Conservation (phyloP, 352 stramenopile species). For the Globisporangium paroecandrum region DNA sequence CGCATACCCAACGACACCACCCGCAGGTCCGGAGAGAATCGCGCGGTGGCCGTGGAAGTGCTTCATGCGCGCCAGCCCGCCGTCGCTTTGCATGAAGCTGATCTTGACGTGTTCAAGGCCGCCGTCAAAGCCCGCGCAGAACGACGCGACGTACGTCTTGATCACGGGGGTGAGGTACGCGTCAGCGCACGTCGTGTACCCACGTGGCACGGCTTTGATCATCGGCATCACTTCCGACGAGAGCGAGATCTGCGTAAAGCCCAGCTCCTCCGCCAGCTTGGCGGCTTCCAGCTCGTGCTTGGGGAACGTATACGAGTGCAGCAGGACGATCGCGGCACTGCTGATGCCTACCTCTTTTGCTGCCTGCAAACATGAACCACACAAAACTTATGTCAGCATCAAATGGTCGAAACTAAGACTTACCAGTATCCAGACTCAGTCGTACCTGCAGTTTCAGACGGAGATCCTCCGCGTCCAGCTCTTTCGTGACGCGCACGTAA, state of each 20-base stretch:
- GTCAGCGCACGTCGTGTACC: conserved; percentile 96
- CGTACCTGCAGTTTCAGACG: conserved; percentile 75
- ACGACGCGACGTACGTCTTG: conserved; percentile 95
- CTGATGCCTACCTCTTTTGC: conserved; percentile 86
- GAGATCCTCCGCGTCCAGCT: conserved; percentile 78
- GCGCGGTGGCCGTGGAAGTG: conserved; percentile 91
- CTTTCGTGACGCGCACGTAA: conserved; percentile 80
- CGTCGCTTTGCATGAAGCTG: conserved; percentile 99
- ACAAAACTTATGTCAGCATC: neutral
- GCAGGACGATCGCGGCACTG: conserved; percentile 94
- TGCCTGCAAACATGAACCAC: conserved; percentile 13
- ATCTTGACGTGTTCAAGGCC: conserved; percentile 90
- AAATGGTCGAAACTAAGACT: too few species aligned
- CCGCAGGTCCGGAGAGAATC: conserved; percentile 93
- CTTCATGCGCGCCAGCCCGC: conserved; percentile 94
- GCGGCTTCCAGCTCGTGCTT: conserved; percentile 92
- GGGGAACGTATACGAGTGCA: conserved; percentile 95
- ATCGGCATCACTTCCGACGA: conserved; percentile 96
- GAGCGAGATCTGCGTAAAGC: conserved; percentile 92
- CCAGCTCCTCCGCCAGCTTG: conserved; percentile 87
- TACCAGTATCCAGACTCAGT: too few species aligned
- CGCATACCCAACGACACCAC: conserved; percentile 96
- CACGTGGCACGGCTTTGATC: conserved; percentile 96
- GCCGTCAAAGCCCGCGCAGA: conserved; percentile 95
- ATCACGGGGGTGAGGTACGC: conserved; percentile 99